Evolutionary conservation across 2,329 filamentous ascomycete species (phyloP).

Genomic region (Passalora sequoiae): DNA sequence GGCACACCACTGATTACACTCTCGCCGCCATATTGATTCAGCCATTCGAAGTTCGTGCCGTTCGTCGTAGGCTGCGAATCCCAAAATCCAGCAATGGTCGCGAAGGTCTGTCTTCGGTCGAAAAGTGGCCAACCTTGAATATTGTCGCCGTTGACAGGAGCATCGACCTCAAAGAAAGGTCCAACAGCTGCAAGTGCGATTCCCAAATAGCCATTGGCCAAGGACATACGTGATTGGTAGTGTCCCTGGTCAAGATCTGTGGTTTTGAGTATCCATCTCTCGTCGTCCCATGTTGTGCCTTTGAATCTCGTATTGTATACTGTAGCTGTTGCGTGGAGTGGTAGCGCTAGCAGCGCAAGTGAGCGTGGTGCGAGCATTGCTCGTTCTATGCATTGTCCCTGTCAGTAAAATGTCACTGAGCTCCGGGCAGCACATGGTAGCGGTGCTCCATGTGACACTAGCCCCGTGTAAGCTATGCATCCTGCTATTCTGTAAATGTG

Average conservation of each 20-base stretch:
- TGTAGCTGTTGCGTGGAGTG: slow-evolving; percentile 5
- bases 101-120: slow-evolving; percentile 58
- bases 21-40: slow-evolving; percentile 64
- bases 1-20: slow-evolving; percentile 67
- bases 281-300: slow-evolving; percentile 55
- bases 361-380: neutral
- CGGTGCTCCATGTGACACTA: too few species aligned
- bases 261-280: slow-evolving; percentile 53
- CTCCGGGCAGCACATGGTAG: too few species aligned
- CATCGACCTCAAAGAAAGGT: slow-evolving; percentile 59
- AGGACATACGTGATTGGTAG: slow-evolving; percentile 56
- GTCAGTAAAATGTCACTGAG: neutral
- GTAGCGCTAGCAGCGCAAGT: neutral
- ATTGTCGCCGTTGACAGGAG: slow-evolving; percentile 51
- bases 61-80: slow-evolving; percentile 55
- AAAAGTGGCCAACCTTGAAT: slow-evolving; percentile 61
- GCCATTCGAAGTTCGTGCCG: slow-evolving; percentile 61
- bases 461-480: too few species aligned
- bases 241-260: slow-evolving; percentile 52
- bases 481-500: too few species aligned
- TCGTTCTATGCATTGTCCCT: slow-evolving; percentile 1
- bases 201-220: slow-evolving; percentile 61
- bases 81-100: slow-evolving; percentile 64
- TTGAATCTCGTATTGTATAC: slow-evolving; percentile 48
- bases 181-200: slow-evolving; percentile 60